Conservation (phyloP, 306 rosid species). For the Myrica gale region DNA sequence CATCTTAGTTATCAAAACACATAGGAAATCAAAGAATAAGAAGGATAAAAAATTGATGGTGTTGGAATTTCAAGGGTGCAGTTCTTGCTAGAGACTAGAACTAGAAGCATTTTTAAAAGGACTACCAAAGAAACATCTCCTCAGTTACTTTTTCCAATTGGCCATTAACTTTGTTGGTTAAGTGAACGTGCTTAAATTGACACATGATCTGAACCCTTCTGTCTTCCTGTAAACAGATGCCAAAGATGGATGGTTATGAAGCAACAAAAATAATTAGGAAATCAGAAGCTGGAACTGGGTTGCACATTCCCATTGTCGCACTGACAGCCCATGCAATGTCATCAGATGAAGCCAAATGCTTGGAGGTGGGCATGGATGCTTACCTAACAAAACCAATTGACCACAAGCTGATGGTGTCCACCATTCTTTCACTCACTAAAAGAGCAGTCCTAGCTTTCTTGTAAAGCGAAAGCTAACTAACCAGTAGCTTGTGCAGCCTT, state of each 20-base stretch:
- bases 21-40: background rate
- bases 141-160: background rate
- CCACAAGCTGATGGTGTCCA: constrained; percentile 89
- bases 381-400: constrained; percentile 96
- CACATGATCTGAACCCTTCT: constrained; percentile 3
- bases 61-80: background rate
- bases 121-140: background rate
- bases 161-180: background rate
- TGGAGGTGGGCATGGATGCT: constrained; percentile 99
- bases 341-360: constrained; percentile 95
- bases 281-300: constrained; percentile 62
- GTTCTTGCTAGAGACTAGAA: constrained; percentile 1
- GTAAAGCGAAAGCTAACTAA: constrained; percentile 16
- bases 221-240: constrained; percentile 65
- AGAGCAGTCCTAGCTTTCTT: constrained; percentile 34
- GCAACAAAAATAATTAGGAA: constrained; percentile 94
- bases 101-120: background rate
- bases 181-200: background rate
- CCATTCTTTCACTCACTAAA: constrained; percentile 89
- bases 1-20: background rate
- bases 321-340: constrained; percentile 99
- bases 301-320: constrained; percentile 90
- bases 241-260: constrained; percentile 98
- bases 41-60: background rate
- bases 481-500: constrained; percentile 21